Evolutionary conservation across 1,284 basidiomycete species (phyloP).

Genomic region (Boletellus deceptivus): DNA sequence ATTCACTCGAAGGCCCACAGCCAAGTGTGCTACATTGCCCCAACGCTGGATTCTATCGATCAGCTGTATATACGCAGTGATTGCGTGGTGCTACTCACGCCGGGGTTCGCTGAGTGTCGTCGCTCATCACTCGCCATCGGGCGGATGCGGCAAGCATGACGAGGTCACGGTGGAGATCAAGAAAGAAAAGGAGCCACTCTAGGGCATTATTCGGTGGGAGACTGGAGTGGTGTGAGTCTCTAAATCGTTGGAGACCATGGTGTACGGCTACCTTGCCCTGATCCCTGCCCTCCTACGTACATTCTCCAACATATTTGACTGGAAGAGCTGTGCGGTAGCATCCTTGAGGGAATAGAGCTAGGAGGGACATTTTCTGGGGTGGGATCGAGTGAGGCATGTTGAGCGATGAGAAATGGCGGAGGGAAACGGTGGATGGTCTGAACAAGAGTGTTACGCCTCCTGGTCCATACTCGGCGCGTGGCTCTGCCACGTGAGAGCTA

Average conservation of each 20-base stretch:
- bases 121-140: conserved; percentile 23
- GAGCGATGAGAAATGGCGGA: conserved; percentile 32
- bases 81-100: conserved; percentile 11
- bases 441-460: conserved; percentile 37
- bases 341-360: neutral
- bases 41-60: conserved; percentile 7
- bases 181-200: neutral
- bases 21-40: neutral
- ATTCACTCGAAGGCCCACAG: conserved; percentile 6
- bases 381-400: conserved; percentile 17
- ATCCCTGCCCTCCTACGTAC: conserved; percentile 16
- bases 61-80: conserved; percentile 20
- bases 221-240: conserved; percentile 7
- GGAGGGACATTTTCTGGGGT: conserved; percentile 6
- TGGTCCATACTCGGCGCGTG: conserved; percentile 31
- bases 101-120: conserved; percentile 1
- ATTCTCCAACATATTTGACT: neutral
- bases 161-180: neutral
- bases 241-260: conserved; percentile 4
- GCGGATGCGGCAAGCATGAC: conserved; percentile 11
- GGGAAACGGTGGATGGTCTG: conserved; percentile 30
- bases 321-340: neutral
- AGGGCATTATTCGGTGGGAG: neutral
- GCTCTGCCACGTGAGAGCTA: conserved; percentile 30
- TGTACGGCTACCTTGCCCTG: conserved; percentile 26